Evolutionary conservation across 2,329 filamentous ascomycete species (phyloP).

Genomic region (Thyridium curvatum): DNA sequence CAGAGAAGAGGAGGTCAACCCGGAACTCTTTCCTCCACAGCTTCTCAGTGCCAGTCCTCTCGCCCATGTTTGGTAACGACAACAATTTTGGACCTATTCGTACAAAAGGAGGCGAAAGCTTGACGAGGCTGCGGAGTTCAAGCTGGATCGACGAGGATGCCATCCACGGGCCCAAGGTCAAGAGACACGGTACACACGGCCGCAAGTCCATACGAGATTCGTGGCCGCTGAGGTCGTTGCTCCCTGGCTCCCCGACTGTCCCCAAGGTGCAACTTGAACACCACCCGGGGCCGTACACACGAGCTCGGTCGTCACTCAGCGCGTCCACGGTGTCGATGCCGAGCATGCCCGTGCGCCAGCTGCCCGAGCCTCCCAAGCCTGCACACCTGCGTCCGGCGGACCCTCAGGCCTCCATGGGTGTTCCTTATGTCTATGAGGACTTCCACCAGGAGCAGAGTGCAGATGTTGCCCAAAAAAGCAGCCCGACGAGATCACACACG

Average conservation of each 20-base stretch:
- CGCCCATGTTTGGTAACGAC: conserved; percentile 2
- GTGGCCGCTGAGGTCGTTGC: conserved; percentile 17
- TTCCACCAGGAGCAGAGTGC: conserved; percentile 9
- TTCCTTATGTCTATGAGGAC: neutral
- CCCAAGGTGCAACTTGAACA: conserved; percentile 16
- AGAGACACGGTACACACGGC: conserved; percentile 18
- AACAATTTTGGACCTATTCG: neutral
- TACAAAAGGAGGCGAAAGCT: conserved; percentile 11
- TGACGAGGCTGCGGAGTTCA: conserved; percentile 14
- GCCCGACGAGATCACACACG: conserved; percentile 2
- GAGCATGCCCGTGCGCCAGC: conserved; percentile 1
- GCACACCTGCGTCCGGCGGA: too few species aligned
- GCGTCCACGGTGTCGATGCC: too few species aligned
- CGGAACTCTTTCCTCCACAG: too few species aligned
- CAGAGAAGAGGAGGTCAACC: too few species aligned
- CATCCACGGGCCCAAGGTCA: conserved; percentile 39
- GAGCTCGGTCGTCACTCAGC: too few species aligned
- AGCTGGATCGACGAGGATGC: conserved; percentile 46
- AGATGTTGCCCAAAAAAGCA: conserved; percentile 14
- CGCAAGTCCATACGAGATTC: conserved; percentile 13
- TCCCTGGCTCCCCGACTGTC: conserved; percentile 22
- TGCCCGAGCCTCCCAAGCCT: conserved; percentile 4
- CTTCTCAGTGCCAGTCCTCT: conserved; percentile 5
- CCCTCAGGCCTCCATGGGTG: too few species aligned
- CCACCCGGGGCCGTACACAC: too few species aligned